Evolutionary conservation across 352 stramenopile genomes (phyloP), one percentile per base, ranked within the genome.

Genomic region (Globisporangium uncinulatum): DNA sequence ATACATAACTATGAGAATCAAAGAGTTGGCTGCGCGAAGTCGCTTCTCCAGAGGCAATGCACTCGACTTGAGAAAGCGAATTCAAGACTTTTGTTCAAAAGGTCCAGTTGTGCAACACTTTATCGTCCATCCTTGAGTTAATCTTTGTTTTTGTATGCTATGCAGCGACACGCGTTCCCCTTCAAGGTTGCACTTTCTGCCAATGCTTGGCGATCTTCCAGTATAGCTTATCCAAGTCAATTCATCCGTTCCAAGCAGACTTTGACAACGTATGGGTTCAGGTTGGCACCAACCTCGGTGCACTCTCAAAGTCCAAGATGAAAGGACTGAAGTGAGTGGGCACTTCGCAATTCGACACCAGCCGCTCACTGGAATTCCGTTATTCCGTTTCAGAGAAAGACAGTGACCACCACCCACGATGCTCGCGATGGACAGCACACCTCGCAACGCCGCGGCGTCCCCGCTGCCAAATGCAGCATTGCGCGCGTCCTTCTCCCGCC

Each of bases 401-500:
- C 24, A 29, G 24, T 29, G 37, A 42, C 44, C 15, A 48, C 44
- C 29, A 21, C 44, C 48, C 24, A 53, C 11, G 7, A 55, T 55
- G 50, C 50, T 55, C 36, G 34, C 50, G 34, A 45, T 55, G 50
- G 32, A 56, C 37, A 15, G n/a, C 34, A 42, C 36, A 15, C 8
- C n/a, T 11, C 19, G 21, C 51, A 42, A 21, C 53, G 42, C 15
- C 6, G 37, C 37, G 0, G 42, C 42, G 42, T 65, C 52, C 36
- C 59, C 51, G 10, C 59, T 60, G 31, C 29, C 46, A 2, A 21
- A 14, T 6, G 39, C 44, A 2, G 36, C n/a, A 7, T 41, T 61
- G 32, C 41, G 41, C 17, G 36, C 57, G 46, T 63, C 46, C 14
- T 62, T 68, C 42, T 45, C 47, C 11, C 51, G 62, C 4, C 53